These are phyloP conservation scores for Macrolepiota fuliginosa DNA, from an alignment of 768 basidiomycete species.

Conservation along the genomic window DNA sequence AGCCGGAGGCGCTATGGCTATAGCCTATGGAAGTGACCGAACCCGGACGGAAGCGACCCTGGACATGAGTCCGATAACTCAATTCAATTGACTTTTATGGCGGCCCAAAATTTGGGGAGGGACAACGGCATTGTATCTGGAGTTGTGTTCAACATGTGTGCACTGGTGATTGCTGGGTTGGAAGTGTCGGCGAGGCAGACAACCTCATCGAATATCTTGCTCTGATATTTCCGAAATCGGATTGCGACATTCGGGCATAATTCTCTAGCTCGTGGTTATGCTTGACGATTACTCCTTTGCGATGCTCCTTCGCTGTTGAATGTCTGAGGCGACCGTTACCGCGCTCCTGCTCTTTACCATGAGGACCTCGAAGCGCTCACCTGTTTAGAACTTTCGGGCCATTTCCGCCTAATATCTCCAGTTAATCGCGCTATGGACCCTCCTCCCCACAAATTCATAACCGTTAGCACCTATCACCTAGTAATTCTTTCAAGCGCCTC, in stretches of 20 bases:
- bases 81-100: neutral
- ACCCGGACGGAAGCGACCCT: slow-evolving; percentile 1
- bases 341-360: neutral
- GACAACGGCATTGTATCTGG: slow-evolving; percentile 7
- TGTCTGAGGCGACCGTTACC: neutral
- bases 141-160: neutral
- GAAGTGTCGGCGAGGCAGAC: neutral
- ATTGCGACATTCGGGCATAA: neutral
- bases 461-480: neutral
- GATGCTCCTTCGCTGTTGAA: neutral
- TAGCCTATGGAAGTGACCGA: neutral
- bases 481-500: neutral
- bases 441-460: neutral
- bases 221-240: slow-evolving; percentile 5
- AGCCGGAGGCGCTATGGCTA: neutral
- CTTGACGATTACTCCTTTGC: neutral
- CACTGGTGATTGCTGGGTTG: neutral
- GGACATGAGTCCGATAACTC: slow-evolving; percentile 7
- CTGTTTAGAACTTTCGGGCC: slow-evolving; percentile 2
- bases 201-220: neutral
- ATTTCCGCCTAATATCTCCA: slow-evolving; percentile 4
- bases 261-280: neutral
- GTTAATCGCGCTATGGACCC: neutral
- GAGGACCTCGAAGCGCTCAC: neutral
- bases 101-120: slow-evolving; percentile 5